Percentiles rank a stretch among this genome's conserved stretches.
These are phyloP conservation scores for Penicillium aurantiogriseum DNA, from an alignment of 2,329 filamentous ascomycete genomes.

Conservation along the genomic window DNA sequence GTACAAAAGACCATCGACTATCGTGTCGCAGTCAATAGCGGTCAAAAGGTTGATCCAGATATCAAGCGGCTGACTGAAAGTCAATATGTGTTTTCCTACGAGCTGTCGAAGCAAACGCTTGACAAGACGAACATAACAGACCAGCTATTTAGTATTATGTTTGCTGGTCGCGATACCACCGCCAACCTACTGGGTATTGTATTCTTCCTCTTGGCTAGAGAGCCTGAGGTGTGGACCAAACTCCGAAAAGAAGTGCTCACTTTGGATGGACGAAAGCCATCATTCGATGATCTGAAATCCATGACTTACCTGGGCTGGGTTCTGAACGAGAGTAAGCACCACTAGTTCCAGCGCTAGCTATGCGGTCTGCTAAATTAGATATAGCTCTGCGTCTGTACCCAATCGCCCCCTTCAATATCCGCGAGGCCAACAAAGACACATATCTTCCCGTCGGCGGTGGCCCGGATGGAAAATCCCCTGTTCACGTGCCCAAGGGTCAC, in stretches of 20 bases:
- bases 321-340: conserved; percentile 26
- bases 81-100: conserved; percentile 49
- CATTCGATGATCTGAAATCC: conserved; percentile 26
- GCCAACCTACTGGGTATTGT: conserved; percentile 43
- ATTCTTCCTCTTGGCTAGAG: conserved; percentile 48
- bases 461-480: conserved; percentile 55
- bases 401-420: conserved; percentile 44
- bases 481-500: conserved; percentile 65
- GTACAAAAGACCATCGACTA: conserved; percentile 41
- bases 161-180: conserved; percentile 55
- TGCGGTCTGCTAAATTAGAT: background rate
- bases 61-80: conserved; percentile 10
- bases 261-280: conserved; percentile 19
- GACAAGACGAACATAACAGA: conserved; percentile 45
- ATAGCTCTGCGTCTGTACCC: conserved; percentile 44
- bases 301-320: conserved; percentile 26
- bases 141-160: conserved; percentile 50
- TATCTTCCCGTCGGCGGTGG: conserved; percentile 56
- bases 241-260: conserved; percentile 33
- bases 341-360: too few species aligned
- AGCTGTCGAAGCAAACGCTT: conserved; percentile 44
- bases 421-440: conserved; percentile 39
- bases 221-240: conserved; percentile 38
- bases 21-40: conserved; percentile 17
- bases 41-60: conserved; percentile 18